Conservation (phyloP, 257 asterid species). For the Primulina eburnea region DNA sequence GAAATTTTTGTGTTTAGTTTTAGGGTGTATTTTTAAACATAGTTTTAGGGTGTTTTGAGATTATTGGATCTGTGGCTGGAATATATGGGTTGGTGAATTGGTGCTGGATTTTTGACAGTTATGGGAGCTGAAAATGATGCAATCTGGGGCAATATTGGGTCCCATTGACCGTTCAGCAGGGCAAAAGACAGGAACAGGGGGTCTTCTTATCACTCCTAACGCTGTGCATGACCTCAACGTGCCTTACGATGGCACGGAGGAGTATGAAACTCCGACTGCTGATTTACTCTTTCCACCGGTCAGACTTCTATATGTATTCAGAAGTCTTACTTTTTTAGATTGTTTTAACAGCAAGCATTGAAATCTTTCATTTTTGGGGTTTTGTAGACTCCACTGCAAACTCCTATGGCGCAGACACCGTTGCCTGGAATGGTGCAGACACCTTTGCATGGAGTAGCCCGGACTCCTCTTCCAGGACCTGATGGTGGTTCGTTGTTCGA, state of each 20-base stretch:
- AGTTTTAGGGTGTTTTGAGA: slow-evolving; percentile 11
- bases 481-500: slow-evolving; percentile 68
- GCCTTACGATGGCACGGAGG: slow-evolving; percentile 93
- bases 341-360: neutral
- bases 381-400: slow-evolving; percentile 66
- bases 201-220: slow-evolving; percentile 43
- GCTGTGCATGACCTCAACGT: slow-evolving; percentile 92
- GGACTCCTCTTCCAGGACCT: slow-evolving; percentile 72
- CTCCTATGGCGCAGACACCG: slow-evolving; percentile 80
- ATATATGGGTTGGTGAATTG: slow-evolving; percentile 20
- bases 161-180: slow-evolving; percentile 76
- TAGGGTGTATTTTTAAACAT: neutral
- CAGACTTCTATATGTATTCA: slow-evolving; percentile 27
- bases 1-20: neutral
- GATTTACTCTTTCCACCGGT: slow-evolving; percentile 96
- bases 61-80: slow-evolving; percentile 29
- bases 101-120: slow-evolving; percentile 39
- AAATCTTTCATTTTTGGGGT: slow-evolving; percentile 17
- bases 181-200: slow-evolving; percentile 50
- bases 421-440: slow-evolving; percentile 74
- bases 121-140: slow-evolving; percentile 94
- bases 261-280: slow-evolving; percentile 95
- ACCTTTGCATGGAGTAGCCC: slow-evolving; percentile 67
- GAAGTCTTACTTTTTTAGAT: neutral
- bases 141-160: slow-evolving; percentile 79